Conservation (phyloP, 768 basidiomycete genomes). For the Xerocomellus amylosporus region DNA sequence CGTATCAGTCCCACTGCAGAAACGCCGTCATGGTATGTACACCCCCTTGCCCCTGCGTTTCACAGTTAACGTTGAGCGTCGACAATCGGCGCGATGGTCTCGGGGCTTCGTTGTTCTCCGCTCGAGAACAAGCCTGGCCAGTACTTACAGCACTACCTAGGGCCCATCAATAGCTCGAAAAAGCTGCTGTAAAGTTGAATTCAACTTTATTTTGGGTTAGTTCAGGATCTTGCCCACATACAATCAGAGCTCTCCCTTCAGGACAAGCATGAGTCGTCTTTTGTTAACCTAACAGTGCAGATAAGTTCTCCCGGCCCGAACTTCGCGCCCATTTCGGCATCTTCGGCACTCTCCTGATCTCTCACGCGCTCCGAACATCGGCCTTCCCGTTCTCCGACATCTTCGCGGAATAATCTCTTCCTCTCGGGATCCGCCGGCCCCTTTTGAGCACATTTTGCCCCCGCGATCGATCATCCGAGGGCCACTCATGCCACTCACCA, state of each 20-base stretch:
- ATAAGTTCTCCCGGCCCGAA: no score
- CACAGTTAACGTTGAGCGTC: background rate
- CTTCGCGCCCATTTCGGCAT: background rate
- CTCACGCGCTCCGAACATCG: conserved; percentile 3
- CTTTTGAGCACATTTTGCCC: background rate
- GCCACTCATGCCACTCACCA: no score
- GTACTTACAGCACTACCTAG: no score
- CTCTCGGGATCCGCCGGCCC: background rate
- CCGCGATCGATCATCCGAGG: background rate
- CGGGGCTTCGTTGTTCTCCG: no score
- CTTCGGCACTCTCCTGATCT: background rate
- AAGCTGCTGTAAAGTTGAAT: no score
- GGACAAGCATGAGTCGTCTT: no score
- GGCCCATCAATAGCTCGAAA: no score
- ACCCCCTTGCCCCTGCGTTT: background rate
- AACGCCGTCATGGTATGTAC: background rate
- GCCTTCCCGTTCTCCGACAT: background rate
- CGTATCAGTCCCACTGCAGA: background rate
- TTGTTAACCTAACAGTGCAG: no score
- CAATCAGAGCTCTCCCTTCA: no score
- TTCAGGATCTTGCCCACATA: no score
- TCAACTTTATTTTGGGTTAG: no score
- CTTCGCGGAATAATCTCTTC: background rate
- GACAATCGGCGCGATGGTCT: background rate
- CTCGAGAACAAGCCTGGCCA: background rate